phyloP scores from a whole-genome alignment of 192 early-diverging fungal species.

The Gonapodya prolifera region DNA sequence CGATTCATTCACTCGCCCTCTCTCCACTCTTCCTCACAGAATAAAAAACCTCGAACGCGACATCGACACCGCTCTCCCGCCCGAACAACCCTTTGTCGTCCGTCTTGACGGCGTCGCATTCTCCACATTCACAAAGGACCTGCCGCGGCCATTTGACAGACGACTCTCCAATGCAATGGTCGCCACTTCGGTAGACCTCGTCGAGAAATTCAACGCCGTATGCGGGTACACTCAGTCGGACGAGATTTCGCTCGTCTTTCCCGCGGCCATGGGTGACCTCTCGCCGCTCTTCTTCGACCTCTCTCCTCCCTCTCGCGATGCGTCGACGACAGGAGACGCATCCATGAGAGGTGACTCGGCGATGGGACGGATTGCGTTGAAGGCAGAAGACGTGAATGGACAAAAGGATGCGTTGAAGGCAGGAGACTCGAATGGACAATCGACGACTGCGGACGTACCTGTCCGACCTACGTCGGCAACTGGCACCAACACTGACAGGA shows the following conservation, averaged over 20 bases:
- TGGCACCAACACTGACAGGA: background rate
- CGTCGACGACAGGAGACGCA: background rate
- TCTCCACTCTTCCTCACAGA: constrained; percentile 7
- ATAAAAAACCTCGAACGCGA: constrained; percentile 18
- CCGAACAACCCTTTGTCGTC: constrained; percentile 20
- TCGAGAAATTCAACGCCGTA: constrained; percentile 24
- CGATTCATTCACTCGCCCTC: background rate
- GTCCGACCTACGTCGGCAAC: too few species aligned
- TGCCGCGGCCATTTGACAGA: constrained; percentile 34
- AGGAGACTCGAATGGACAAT: background rate
- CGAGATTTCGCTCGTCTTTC: constrained; percentile 42
- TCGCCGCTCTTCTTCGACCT: background rate
- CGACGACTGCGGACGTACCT: too few species aligned
- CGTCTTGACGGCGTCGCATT: constrained; percentile 40
- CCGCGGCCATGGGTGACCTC: constrained; percentile 13
- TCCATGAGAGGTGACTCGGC: constrained; percentile 2
- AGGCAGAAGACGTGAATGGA: background rate
- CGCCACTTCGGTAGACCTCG: constrained; percentile 26
- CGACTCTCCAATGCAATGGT: constrained; percentile 33
- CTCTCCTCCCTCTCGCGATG: background rate
- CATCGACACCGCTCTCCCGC: constrained; percentile 14
- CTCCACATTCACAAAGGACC: constrained; percentile 29
- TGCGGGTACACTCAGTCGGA: constrained; percentile 32
- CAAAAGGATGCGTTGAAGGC: background rate
- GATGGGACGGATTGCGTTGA: background rate